Percentiles rank a stretch among this genome's conserved stretches.
Conservation (phyloP, 768 basidiomycete genomes). For the Leucocoprinus sp. region DNA sequence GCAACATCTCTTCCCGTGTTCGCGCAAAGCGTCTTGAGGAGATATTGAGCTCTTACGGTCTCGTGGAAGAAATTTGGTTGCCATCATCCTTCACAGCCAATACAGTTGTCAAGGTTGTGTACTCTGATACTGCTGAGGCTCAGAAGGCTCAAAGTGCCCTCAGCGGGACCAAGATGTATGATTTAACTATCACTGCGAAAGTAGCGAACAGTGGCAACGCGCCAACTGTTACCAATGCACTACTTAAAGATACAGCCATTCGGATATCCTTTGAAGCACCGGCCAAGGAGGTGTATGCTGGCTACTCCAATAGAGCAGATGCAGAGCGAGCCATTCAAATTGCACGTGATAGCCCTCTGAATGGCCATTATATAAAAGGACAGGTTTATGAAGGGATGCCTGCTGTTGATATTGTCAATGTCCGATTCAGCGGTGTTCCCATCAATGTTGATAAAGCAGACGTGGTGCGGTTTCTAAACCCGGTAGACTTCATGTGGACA, state of each 20-base stretch:
- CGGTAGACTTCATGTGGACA: conserved; percentile 44
- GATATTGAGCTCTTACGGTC: conserved; percentile 39
- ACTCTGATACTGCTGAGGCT: conserved; percentile 40
- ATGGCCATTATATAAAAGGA: conserved; percentile 37
- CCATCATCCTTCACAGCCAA: conserved; percentile 15
- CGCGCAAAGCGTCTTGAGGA: conserved; percentile 25
- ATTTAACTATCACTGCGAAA: conserved; percentile 33
- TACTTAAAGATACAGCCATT: conserved; percentile 46
- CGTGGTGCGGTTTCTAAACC: conserved; percentile 36
- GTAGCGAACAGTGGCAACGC: conserved; percentile 34
- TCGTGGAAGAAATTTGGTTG: conserved; percentile 30
- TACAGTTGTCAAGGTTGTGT: conserved; percentile 36
- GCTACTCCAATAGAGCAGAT: conserved; percentile 41
- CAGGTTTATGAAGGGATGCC: conserved; percentile 49
- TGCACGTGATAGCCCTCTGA: conserved; percentile 27
- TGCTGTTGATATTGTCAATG: conserved; percentile 48
- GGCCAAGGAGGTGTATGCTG: conserved; percentile 47
- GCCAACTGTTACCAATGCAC: conserved; percentile 22
- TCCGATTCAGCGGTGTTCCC: conserved; percentile 52
- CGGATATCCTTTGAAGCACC: conserved; percentile 57
- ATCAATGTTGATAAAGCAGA: conserved; percentile 30
- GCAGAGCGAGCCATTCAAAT: conserved; percentile 45
- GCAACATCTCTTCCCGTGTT: conserved; percentile 36
- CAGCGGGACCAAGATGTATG: conserved; percentile 35
- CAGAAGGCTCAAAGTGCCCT: conserved; percentile 43